A percentile compares a stretch with the other conserved stretches of the same genome.
phyloP scores from a whole-genome alignment of 805 yeast species.

The Barnettozyma sp. region DNA sequence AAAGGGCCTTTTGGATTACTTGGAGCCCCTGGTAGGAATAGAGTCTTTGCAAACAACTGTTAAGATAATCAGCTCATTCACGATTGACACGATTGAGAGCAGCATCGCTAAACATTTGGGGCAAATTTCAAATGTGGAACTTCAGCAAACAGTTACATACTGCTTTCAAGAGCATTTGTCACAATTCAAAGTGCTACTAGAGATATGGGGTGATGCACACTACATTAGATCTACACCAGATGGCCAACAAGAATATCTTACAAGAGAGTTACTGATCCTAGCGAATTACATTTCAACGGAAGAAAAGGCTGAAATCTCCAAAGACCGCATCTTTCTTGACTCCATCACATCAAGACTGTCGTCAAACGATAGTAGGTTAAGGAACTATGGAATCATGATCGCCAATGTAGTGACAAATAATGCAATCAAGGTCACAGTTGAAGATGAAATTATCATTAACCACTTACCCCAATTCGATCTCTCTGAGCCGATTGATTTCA shows the following conservation, averaged over 20 bases:
- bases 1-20: constrained; percentile 17
- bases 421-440: constrained; percentile 25
- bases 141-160: constrained; percentile 13
- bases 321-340: constrained; percentile 35
- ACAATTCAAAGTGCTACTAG: constrained; percentile 12
- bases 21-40: constrained; percentile 6
- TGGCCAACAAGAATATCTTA: constrained; percentile 38
- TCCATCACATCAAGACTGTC: constrained; percentile 50
- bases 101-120: constrained; percentile 5
- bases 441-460: constrained; percentile 16
- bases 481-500: constrained; percentile 11
- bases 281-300: constrained; percentile 21
- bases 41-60: constrained; percentile 10
- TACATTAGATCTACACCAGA: constrained; percentile 35
- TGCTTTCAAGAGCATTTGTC: constrained; percentile 6
- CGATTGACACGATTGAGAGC: constrained; percentile 8
- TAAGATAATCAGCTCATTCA: constrained; percentile 11
- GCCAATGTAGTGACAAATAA: constrained; percentile 41
- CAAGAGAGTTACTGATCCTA: constrained; percentile 40
- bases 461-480: constrained; percentile 6
- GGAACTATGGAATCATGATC: constrained; percentile 49
- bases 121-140: constrained; percentile 6
- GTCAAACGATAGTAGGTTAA: constrained; percentile 37
- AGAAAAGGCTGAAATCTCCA: constrained; percentile 28
- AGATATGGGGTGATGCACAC: constrained; percentile 32